Evolutionary conservation across 495 filamentous ascomycete species (phyloP).

Genomic region (Penicillium tannophilum): DNA sequence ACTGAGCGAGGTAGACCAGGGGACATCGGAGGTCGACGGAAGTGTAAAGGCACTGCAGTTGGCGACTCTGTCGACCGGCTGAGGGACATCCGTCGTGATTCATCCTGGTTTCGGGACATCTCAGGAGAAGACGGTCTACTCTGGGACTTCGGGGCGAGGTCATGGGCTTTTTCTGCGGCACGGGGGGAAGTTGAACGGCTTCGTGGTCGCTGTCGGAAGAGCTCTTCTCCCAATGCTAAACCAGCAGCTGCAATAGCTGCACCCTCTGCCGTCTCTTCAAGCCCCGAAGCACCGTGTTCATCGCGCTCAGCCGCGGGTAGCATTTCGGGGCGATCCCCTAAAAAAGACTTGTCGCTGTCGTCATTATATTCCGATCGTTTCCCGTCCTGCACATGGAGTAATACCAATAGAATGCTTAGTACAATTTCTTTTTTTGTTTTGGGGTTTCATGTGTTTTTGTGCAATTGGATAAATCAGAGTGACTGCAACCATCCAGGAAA

Average conservation of each 20-base stretch:
- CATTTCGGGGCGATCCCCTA: constrained; percentile 54
- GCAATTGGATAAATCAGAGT: constrained; percentile 22
- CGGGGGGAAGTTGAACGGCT: constrained; percentile 43
- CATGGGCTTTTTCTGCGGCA: constrained; percentile 33
- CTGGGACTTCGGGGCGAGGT: constrained; percentile 35
- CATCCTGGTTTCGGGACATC: constrained; percentile 17
- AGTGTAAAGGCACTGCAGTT: constrained; percentile 53
- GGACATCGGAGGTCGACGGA: constrained; percentile 49
- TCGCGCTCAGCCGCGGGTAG: constrained; percentile 34
- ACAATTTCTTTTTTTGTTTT: constrained; percentile 27
- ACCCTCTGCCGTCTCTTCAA: constrained; percentile 23
- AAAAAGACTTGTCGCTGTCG: constrained; percentile 47
- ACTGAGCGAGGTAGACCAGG: constrained; percentile 38
- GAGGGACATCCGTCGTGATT: constrained; percentile 34
- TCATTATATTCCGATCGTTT: constrained; percentile 34
- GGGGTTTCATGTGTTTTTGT: constrained; percentile 21
- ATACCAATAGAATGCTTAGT: constrained; percentile 41
- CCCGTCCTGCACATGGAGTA: constrained; percentile 44
- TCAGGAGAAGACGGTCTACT: constrained; percentile 45
- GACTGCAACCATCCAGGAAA: constrained; percentile 19
- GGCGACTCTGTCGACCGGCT: constrained; percentile 43
- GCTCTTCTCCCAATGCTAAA: constrained; percentile 22
- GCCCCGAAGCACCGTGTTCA: constrained; percentile 44
- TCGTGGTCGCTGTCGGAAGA: constrained; percentile 33
- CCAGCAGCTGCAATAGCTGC: constrained; percentile 21